phyloP scores from a whole-genome alignment of 306 rosid species.

The Psophocarpus tetragonolobus region DNA sequence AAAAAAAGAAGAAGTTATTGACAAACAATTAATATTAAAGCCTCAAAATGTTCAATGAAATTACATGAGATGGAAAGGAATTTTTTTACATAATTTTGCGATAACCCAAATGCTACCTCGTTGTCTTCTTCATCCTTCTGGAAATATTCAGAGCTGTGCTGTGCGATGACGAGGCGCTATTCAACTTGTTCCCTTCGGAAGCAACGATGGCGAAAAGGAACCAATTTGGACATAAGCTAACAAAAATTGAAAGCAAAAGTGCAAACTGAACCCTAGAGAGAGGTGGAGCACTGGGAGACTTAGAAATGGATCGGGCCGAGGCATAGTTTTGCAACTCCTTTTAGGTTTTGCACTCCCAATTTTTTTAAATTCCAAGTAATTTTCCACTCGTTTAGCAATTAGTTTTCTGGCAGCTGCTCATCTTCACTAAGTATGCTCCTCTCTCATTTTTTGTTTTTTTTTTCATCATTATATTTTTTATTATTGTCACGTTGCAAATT shows the following conservation, averaged over 20 bases:
- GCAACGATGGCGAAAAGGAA: neutral
- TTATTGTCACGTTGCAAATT: too few relatives aligned
- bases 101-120: slow-evolving; percentile 14
- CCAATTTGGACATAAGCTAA: slow-evolving; percentile 4
- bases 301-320: slow-evolving; percentile 21
- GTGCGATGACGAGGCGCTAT: neutral
- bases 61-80: neutral
- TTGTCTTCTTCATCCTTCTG: neutral
- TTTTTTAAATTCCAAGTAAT: too few relatives aligned
- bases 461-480: too few relatives aligned
- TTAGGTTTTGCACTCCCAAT: too few relatives aligned
- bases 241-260: neutral
- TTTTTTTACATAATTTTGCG: neutral
- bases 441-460: too few relatives aligned
- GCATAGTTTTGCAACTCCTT: neutral
- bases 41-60: slow-evolving; percentile 1
- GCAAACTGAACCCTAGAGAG: slow-evolving; percentile 2
- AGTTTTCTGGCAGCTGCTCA: too few relatives aligned
- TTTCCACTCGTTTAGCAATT: too few relatives aligned
- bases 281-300: neutral
- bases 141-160: neutral
- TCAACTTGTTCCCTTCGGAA: neutral
- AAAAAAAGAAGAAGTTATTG: neutral
- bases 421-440: too few relatives aligned
- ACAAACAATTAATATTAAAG: neutral